A percentile compares a stretch with the other conserved stretches of the same genome.
Evolutionary conservation across 768 basidiomycete species (phyloP).

Genomic region (Asterophora lycoperdoides): DNA sequence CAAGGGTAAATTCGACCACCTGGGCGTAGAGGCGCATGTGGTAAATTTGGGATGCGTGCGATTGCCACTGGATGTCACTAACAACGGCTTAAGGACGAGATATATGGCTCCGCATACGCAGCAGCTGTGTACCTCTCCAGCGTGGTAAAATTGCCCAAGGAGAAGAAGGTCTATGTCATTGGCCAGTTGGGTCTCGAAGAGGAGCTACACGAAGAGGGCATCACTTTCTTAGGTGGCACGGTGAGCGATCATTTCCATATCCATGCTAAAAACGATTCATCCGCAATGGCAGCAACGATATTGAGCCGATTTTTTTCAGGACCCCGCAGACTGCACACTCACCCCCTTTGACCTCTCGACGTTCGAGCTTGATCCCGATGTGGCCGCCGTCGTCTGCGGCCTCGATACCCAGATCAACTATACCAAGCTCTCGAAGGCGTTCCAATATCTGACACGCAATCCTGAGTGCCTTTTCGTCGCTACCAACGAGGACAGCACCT

Average conservation of each 20-base stretch:
- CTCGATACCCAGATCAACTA: constrained; percentile 87
- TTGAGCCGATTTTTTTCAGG: constrained; percentile 39
- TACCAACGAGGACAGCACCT: constrained; percentile 93
- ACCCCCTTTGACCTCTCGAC: constrained; percentile 60
- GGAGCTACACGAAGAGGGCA: constrained; percentile 85
- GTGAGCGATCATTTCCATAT: constrained; percentile 38
- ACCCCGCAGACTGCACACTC: constrained; percentile 78
- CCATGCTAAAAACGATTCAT: too few species aligned
- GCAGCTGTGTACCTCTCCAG: constrained; percentile 74
- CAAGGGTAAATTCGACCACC: constrained; percentile 87
- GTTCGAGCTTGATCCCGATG: constrained; percentile 70
- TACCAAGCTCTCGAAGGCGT: constrained; percentile 90
- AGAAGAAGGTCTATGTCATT: constrained; percentile 94
- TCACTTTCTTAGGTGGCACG: constrained; percentile 77
- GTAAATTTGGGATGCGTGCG: constrained; percentile 41
- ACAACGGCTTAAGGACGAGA: constrained; percentile 71
- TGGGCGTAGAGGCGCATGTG: constrained; percentile 80
- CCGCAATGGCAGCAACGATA: too few species aligned
- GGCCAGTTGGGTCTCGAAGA: constrained; percentile 91
- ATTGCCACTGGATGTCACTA: neutral
- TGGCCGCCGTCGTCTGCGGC: constrained; percentile 94
- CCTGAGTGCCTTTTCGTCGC: constrained; percentile 78
- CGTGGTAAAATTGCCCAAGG: constrained; percentile 82
- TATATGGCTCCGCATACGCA: constrained; percentile 90
- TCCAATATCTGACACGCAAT: constrained; percentile 82